Conservation (phyloP, 2,329 filamentous ascomycete genomes). For the Aspergillus luchuensis region DNA sequence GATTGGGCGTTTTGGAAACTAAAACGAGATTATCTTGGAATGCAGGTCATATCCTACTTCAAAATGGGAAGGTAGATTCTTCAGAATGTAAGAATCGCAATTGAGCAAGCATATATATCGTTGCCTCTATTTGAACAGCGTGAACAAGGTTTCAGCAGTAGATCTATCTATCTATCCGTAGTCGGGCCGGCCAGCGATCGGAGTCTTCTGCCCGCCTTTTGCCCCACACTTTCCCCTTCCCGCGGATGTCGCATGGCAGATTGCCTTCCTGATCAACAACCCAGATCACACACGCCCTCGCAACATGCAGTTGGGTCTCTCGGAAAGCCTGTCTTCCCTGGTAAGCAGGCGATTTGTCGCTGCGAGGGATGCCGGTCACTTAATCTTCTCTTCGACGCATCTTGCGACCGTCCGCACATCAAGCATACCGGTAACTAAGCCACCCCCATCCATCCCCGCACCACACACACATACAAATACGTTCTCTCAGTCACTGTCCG, state of each 20-base stretch:
- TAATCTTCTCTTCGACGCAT: slow-evolving; percentile 45
- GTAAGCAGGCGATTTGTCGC: slow-evolving; percentile 39
- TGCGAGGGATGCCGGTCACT: slow-evolving; percentile 40
- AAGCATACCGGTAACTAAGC: slow-evolving; percentile 36
- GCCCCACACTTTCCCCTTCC: neutral
- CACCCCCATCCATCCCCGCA: neutral
- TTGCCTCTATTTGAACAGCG: neutral
- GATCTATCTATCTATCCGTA: neutral
- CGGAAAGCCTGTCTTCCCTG: slow-evolving; percentile 39
- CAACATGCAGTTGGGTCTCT: slow-evolving; percentile 40
- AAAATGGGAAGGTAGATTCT: neutral
- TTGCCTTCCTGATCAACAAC: neutral
- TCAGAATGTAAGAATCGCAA: too few species aligned
- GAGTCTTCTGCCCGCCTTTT: neutral
- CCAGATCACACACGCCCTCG: neutral
- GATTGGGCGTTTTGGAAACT: neutral
- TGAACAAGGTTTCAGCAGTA: too few species aligned
- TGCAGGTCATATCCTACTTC: neutral
- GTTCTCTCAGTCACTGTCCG: too few species aligned
- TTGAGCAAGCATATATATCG: neutral
- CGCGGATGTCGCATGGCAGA: neutral
- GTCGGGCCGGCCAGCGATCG: neutral
- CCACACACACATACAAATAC: too few species aligned
- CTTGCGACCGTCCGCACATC: slow-evolving; percentile 38
- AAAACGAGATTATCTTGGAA: neutral